These are phyloP conservation scores for Coemansia javaensis DNA, from an alignment of 192 early-diverging fungal genomes.

Conservation along the genomic window DNA sequence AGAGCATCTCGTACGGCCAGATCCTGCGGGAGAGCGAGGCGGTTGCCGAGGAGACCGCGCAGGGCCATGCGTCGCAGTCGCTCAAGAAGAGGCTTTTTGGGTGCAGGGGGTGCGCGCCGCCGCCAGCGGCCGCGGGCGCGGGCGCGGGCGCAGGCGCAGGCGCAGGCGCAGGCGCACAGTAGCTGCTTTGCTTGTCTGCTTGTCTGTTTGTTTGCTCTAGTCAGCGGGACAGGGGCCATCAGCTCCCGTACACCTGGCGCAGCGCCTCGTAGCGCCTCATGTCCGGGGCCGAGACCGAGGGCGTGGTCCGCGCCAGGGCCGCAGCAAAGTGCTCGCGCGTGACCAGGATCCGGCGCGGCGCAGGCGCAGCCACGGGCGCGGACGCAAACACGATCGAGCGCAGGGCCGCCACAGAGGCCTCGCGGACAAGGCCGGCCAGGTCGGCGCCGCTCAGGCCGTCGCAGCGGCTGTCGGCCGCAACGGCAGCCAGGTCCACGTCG, in stretches of 20 bases:
- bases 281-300: conserved; percentile 68
- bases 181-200: too few relatives aligned
- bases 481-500: conserved; percentile 51
- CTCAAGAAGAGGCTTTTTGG: conserved; percentile 43
- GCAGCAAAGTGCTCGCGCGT: conserved; percentile 62
- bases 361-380: conserved; percentile 13
- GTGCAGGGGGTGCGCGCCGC: not conserved
- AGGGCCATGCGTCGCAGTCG: conserved; percentile 36
- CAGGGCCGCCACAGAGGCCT: conserved; percentile 79
- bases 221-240: too few relatives aligned
- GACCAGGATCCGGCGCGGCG: conserved; percentile 11
- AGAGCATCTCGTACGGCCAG: conserved; percentile 21
- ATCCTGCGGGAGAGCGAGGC: conserved; percentile 39
- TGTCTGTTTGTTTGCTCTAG: too few relatives aligned
- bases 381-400: conserved; percentile 36
- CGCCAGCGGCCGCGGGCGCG: too few relatives aligned
- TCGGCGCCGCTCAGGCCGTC: conserved; percentile 75
- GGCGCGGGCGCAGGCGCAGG: too few relatives aligned
- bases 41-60: conserved; percentile 34
- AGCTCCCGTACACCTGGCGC: conserved; percentile 37
- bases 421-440: conserved; percentile 69
- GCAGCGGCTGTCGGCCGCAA: conserved; percentile 64
- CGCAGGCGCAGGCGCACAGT: too few relatives aligned
- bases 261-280: conserved; percentile 47
- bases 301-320: conserved; percentile 76